Evolutionary conservation across 2,329 filamentous ascomycete species (phyloP).

Genomic region (Cladosporium sp.): DNA sequence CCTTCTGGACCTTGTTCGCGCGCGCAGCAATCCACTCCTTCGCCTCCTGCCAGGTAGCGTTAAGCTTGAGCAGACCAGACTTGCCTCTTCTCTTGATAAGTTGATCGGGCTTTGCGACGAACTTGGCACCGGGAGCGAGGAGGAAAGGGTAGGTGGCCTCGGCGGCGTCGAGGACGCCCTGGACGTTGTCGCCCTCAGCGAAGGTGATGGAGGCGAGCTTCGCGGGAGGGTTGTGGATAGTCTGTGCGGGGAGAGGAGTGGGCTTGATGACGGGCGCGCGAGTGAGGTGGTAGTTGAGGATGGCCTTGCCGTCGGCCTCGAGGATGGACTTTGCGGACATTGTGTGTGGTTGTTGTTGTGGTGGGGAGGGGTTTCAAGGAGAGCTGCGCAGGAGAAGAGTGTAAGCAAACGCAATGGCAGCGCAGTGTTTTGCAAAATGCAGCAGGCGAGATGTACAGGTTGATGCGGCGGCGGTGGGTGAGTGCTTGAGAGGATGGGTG

Average conservation of each 20-base stretch:
- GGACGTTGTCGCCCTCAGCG: constrained; percentile 76
- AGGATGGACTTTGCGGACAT: constrained; percentile 97
- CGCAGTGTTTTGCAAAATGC: not conserved
- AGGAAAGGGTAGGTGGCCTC: constrained; percentile 97
- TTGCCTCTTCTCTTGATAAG: constrained; percentile 99
- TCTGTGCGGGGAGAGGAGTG: constrained; percentile 74
- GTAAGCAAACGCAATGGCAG: constrained; percentile 20
- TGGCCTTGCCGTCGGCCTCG: constrained; percentile 99
- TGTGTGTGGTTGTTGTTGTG: constrained; percentile 30
- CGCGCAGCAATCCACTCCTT: constrained; percentile 89
- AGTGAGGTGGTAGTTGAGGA: constrained; percentile 99
- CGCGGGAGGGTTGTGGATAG: constrained; percentile 86
- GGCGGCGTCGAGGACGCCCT: constrained; percentile 84
- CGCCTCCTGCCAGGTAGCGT: constrained; percentile 95
- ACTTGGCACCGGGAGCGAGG: constrained; percentile 73
- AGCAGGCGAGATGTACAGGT: constrained; percentile 8
- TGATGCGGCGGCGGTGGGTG: not conserved
- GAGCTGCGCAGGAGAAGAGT: constrained; percentile 4
- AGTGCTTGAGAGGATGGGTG: not conserved
- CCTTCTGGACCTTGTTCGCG: constrained; percentile 85
- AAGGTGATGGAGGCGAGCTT: constrained; percentile 91
- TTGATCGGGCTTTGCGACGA: constrained; percentile 99
- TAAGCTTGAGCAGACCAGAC: constrained; percentile 91
- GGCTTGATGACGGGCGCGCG: constrained; percentile 96
- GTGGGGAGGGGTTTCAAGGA: constrained; percentile 11